phyloP scores from a whole-genome alignment of 192 early-diverging fungal species.

The Podila minutissima region DNA sequence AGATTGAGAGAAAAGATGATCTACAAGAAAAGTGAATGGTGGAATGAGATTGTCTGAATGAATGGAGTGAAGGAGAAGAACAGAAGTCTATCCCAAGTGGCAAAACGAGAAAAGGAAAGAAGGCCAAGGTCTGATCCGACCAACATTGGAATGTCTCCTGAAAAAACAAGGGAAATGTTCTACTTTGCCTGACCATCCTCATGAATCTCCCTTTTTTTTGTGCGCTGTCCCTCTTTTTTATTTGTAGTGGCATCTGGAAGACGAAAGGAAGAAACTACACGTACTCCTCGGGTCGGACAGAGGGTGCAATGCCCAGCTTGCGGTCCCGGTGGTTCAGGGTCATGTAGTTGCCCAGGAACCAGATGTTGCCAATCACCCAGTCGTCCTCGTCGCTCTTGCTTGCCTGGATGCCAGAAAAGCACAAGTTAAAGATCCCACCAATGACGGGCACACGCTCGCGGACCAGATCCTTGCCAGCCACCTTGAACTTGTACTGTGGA shows the following conservation, averaged over 20 bases:
- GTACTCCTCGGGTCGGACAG: background rate
- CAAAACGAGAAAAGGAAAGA: too few species aligned
- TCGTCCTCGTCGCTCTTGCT: slow-evolving; percentile 35
- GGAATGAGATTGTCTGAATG: background rate
- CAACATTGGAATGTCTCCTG: too few species aligned
- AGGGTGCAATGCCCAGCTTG: slow-evolving; percentile 16
- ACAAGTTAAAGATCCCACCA: slow-evolving; percentile 6
- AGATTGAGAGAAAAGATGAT: background rate
- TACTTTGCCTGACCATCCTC: too few species aligned
- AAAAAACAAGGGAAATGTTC: too few species aligned
- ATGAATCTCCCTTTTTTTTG: too few species aligned
- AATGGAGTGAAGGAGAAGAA: background rate
- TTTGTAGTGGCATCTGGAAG: background rate
- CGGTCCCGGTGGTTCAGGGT: slow-evolving; percentile 23
- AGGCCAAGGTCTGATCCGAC: too few species aligned
- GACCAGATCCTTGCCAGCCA: slow-evolving; percentile 19
- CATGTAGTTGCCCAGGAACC: slow-evolving; percentile 36
- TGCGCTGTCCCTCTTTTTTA: background rate
- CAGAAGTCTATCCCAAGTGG: too few species aligned
- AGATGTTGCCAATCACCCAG: slow-evolving; percentile 26
- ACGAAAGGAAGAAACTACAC: background rate
- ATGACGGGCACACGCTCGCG: slow-evolving; percentile 4
- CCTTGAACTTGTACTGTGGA: slow-evolving; percentile 8
- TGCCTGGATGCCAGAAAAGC: slow-evolving; percentile 22
- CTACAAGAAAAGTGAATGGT: background rate